Percentiles rank a stretch among this genome's conserved stretches.
phyloP scores from a whole-genome alignment of 2,329 filamentous ascomycete genomes.

The Claviceps maximensis region DNA sequence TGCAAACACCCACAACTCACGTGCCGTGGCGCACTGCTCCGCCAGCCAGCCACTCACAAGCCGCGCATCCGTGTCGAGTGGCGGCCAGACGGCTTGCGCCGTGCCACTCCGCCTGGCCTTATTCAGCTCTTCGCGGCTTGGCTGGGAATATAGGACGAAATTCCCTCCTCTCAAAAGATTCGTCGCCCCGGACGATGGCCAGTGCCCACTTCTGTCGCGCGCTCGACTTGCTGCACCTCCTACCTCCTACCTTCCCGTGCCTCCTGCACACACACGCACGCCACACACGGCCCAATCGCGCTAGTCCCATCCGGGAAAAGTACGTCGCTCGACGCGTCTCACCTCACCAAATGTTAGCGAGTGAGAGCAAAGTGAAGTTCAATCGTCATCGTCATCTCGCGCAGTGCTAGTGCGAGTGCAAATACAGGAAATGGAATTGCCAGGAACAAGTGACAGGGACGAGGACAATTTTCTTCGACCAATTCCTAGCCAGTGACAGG shows the following conservation, averaged over 20 bases:
- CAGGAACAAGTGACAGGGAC: no score
- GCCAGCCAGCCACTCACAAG: not conserved
- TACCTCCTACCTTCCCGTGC: no score
- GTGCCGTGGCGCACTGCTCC: not conserved
- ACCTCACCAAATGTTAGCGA: not conserved
- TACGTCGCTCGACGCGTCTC: constrained; percentile 5
- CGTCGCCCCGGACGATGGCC: constrained; percentile 5
- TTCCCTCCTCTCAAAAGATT: no score
- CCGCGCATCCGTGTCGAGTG: not conserved
- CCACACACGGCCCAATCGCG: not conserved
- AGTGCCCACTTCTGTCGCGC: not conserved
- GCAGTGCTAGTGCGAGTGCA: not conserved
- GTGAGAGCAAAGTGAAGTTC: not conserved
- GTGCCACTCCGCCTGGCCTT: not conserved
- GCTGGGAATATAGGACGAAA: no score
- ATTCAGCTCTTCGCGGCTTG: not conserved
- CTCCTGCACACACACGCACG: not conserved
- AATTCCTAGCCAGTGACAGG: no score
- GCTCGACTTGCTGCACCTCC: no score
- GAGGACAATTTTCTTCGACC: no score
- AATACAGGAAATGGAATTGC: no score
- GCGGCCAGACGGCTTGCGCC: not conserved
- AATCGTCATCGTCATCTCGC: no score
- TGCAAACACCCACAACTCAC: not conserved
- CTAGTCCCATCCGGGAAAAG: not conserved